Evolutionary conservation across 768 basidiomycete genomes (phyloP), one percentile per base, ranked within the genome.

Genomic region (Leucogyrophana mollusca): DNA sequence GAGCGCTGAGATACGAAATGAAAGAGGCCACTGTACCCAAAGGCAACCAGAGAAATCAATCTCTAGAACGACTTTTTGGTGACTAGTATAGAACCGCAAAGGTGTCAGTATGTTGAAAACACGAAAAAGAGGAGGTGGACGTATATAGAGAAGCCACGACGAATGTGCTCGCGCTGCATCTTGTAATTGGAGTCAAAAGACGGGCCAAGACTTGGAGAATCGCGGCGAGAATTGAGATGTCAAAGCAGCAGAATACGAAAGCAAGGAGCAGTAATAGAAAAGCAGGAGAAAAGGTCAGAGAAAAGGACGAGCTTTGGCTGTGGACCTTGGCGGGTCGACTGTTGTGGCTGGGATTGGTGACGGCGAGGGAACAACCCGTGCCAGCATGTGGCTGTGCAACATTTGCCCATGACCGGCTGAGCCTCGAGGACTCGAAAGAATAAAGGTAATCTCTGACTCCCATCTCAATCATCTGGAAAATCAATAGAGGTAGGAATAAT

Each of bases 1-100:
- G 50, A 62, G 57, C 47, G 48, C 34, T 34, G 45, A 46, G 51
- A 47, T 47, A 46, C 16, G 41, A 50, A 51, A 40, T 46, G 61
- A 59, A 54, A 66, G 54, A 46, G 36, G 34, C 34, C 43, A 25
- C 61, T 82, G 54, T 70, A 90, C 94, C 80, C 87, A 88, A 58
- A 94, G 76, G 60, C 76, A 76, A 17, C 95, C 95, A 7, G 85
- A 78, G 65, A 96, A 93, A 73, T 94, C 91, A 51, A 97, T 83
- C 71, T 95, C 92, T 55, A 97, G 73, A 51, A 90, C 89, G 41
- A 96, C 94, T 65, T 92, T 92, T 79, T 97, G 95, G 71, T 95
- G 90, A 70, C 87, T 90, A 84, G 87, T 92, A 83, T 65, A 85
- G 65, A 82, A 75, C 66, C 57, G 62, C 57, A 51, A 42, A 55